phyloP scores from a whole-genome alignment of 2,329 filamentous ascomycete genomes.

The Ceratocystis cacaofunesta region DNA sequence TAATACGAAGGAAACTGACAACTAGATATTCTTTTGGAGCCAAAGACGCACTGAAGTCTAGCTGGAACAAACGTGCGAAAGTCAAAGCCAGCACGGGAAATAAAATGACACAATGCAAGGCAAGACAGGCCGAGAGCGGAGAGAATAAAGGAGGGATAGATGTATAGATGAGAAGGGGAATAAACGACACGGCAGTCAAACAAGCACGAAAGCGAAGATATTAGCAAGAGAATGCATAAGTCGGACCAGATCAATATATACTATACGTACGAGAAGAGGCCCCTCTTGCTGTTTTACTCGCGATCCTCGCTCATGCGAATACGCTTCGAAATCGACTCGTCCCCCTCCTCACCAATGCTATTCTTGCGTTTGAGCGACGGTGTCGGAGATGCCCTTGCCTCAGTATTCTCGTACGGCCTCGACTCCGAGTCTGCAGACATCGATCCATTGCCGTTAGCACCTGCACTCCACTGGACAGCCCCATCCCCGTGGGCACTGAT shows the following conservation, averaged over 20 bases:
- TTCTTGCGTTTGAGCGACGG: constrained; percentile 14
- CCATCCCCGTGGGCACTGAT: constrained; percentile 1
- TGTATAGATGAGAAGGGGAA: background rate
- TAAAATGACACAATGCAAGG: background rate
- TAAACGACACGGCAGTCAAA: too few species aligned
- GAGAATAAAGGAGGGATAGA: background rate
- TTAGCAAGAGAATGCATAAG: background rate
- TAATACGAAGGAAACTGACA: background rate
- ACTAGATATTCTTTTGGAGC: background rate
- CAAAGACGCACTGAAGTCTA: background rate
- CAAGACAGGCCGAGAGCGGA: background rate
- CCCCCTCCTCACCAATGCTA: constrained; percentile 1
- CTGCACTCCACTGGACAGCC: too few species aligned
- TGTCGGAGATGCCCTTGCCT: background rate
- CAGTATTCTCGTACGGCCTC: constrained; percentile 4
- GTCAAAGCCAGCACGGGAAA: too few species aligned
- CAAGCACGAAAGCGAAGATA: background rate
- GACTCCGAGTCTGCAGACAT: too few species aligned
- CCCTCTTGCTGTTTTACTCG: background rate
- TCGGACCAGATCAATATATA: too few species aligned
- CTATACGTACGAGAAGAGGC: too few species aligned
- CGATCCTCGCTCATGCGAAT: constrained; percentile 1
- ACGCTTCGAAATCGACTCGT: constrained; percentile 6
- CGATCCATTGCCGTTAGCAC: too few species aligned
- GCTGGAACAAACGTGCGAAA: background rate